A percentile compares a stretch with the other conserved stretches of the same genome.
Conservation (phyloP, 2,329 filamentous ascomycete species). For the Xylariales sp. region DNA sequence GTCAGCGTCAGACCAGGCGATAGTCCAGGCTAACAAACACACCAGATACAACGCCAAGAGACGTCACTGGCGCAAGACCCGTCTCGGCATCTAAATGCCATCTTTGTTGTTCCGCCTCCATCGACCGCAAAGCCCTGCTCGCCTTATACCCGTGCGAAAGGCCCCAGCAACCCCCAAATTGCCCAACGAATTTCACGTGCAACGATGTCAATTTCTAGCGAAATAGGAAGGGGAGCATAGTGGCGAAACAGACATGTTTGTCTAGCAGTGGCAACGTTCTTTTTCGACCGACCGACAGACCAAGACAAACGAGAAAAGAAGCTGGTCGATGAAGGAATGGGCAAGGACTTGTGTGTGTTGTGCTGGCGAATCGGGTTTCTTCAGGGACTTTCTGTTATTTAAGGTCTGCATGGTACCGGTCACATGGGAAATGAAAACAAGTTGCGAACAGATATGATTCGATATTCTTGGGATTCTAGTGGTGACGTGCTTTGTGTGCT, state of each 20-base stretch:
- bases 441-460: slow-evolving; percentile 31
- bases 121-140: slow-evolving; percentile 37
- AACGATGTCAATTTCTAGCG: slow-evolving; percentile 30
- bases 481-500: slow-evolving; percentile 7
- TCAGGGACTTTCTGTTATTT: slow-evolving; percentile 46
- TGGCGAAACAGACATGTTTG: slow-evolving; percentile 18
- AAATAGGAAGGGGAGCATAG: slow-evolving; percentile 18
- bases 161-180: slow-evolving; percentile 37
- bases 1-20: background rate
- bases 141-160: slow-evolving; percentile 30
- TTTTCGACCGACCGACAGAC: slow-evolving; percentile 23
- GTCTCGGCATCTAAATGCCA: slow-evolving; percentile 92
- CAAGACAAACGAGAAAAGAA: slow-evolving; percentile 15
- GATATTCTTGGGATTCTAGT: slow-evolving; percentile 5
- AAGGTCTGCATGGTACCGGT: slow-evolving; percentile 59
- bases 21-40: slow-evolving; percentile 22
- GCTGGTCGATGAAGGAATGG: slow-evolving; percentile 31
- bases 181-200: slow-evolving; percentile 32
- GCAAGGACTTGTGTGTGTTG: slow-evolving; percentile 34
- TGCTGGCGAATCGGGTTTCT: slow-evolving; percentile 47
- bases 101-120: slow-evolving; percentile 54
- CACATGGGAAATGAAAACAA: slow-evolving; percentile 56
- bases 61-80: slow-evolving; percentile 99
- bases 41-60: slow-evolving; percentile 99
- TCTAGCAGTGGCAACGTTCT: slow-evolving; percentile 20